phyloP scores from a whole-genome alignment of 345 rosid species.

The Salix arbutifolia region DNA sequence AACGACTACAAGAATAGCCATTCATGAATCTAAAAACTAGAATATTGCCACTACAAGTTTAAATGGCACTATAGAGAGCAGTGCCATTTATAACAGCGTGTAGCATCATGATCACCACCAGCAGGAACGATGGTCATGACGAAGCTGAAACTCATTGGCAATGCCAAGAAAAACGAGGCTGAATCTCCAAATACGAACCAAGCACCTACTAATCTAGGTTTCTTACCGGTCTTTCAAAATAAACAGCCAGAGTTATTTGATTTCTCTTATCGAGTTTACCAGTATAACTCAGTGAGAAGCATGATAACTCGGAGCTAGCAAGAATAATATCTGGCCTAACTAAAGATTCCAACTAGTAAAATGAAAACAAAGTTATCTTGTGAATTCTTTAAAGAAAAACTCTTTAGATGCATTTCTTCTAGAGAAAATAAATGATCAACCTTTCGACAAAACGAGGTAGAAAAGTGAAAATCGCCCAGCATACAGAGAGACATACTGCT shows the following conservation, averaged over 20 bases:
- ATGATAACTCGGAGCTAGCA: background rate
- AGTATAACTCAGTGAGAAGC: background rate
- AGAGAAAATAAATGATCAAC: background rate
- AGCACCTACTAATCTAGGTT: background rate
- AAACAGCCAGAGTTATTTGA: no score
- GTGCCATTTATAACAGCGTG: no score
- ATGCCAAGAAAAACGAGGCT: background rate
- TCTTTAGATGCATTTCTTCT: background rate
- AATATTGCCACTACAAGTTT: no score
- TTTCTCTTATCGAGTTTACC: background rate
- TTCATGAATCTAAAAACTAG: background rate
- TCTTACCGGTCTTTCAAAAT: background rate
- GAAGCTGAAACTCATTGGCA: background rate
- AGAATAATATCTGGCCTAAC: background rate
- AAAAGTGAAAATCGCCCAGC: background rate
- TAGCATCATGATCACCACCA: no score
- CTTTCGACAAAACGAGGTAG: background rate
- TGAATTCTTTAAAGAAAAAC: background rate
- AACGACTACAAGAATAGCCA: background rate
- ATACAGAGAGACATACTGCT: constrained; percentile 20
- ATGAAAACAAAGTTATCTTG: background rate
- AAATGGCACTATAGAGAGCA: no score
- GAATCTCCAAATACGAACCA: background rate
- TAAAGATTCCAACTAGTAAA: background rate
- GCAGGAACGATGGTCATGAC: background rate